phyloP scores from a whole-genome alignment of 2,329 filamentous ascomycete species.

The Neonectria neomacrospora region DNA sequence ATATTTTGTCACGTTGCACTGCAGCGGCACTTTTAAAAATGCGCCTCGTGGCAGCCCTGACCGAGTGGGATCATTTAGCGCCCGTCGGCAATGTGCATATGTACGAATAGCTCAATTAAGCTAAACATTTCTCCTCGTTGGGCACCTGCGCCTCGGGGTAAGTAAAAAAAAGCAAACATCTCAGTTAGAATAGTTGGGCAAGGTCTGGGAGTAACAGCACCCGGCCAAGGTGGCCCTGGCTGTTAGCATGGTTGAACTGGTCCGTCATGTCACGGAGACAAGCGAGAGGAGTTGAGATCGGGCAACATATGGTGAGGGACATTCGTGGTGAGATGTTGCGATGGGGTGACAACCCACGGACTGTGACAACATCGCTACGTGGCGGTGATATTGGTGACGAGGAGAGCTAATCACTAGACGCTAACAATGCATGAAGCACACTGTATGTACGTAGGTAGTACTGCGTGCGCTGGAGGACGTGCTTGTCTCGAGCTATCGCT shows the following conservation, averaged over 20 bases:
- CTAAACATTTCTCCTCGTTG: background rate
- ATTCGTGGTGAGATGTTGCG: conserved; percentile 4
- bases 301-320: background rate
- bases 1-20: background rate
- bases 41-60: conserved; percentile 5
- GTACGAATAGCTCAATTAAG: background rate
- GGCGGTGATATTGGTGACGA: conserved; percentile 15
- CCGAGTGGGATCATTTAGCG: background rate
- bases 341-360: conserved; percentile 6
- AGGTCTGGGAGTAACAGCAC: background rate
- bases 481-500: background rate
- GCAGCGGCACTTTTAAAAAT: background rate
- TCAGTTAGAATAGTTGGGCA: too few species aligned
- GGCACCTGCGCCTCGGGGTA: background rate
- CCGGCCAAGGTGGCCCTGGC: background rate
- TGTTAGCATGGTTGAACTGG: background rate
- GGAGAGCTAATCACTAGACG: conserved; percentile 1
- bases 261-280: background rate
- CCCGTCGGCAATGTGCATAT: background rate
- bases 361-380: conserved; percentile 17
- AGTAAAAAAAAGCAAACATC: background rate
- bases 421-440: conserved; percentile 13
- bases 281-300: background rate
- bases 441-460: background rate
- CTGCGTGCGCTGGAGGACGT: conserved; percentile 8